Base-by-base conservation (phyloP, 352 stramenopile genomes). In the Globisporangium solare region DNA sequence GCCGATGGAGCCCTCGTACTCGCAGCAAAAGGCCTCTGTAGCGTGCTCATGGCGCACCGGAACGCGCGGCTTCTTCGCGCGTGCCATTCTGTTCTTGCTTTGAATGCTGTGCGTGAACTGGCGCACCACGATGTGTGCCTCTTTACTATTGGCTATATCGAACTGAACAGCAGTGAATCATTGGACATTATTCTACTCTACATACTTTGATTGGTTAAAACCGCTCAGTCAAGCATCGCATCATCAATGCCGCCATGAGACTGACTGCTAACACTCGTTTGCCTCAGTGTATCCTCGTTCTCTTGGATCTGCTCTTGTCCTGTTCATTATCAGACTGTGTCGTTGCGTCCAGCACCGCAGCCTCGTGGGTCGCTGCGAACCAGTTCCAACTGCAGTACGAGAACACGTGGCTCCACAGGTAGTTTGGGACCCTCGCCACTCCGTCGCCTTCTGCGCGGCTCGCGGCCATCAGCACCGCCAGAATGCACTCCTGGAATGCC, bases 1-100 rank as follows among this genome's bases (percentile, higher is more conserved):
- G 47, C 73, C 70, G 37, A 87, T 56, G 60, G 48, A 60, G n/a
- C 79, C 79, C 18, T 74, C 75, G 54, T 74, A 86, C 39, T 75
- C 67, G 35, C 59, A 67, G 18, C 78, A 68, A 6, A 76, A 52
- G 24, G 63, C 63, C 11, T 69, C 62, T 18, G 64, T 53, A 65
- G 20, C 14, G 14, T 14, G 3, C 2, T 24, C n/a, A 6, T 51
- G 12, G 46, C 15, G n/a, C 24, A 3, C 14, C 12, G 31, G 4
- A 7, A 51, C 46, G n/a, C 27, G 27, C 27, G 27, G 27, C 27
- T 35, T 35, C 10, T 35, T 35, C 27, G 27, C 10, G 27, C 27
- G 27, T 35, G 27, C 27, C 27, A 35, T 35, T 31, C 24, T 31
- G 24, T 31, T n/a, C n/a, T 27, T 27, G 24, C 24, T 35, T 35